Percentiles rank a stretch among this genome's conserved stretches.
Conservation (phyloP, 768 basidiomycete species). For the Russula sp. region DNA sequence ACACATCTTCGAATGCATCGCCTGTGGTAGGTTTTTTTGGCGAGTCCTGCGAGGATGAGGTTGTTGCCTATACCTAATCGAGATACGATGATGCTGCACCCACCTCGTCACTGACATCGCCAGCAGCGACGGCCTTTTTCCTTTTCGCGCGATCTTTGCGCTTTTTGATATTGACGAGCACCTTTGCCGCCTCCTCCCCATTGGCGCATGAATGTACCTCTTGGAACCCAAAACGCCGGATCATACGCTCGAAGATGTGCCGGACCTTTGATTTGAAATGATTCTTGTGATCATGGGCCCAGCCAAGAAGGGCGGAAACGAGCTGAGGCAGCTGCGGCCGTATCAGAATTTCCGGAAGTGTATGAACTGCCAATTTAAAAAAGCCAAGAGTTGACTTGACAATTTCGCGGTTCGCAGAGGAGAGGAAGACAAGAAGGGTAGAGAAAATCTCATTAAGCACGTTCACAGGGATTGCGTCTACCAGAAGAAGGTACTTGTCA, state of each 20-base stretch:
- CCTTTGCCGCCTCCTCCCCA: conserved; percentile 79
- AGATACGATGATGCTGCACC: conserved; percentile 29
- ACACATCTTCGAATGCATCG: conserved; percentile 93
- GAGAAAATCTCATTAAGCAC: conserved; percentile 81
- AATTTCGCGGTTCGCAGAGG: conserved; percentile 93
- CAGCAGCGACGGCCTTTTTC: conserved; percentile 56
- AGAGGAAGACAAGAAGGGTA: conserved; percentile 84
- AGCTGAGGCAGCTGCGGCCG: conserved; percentile 70
- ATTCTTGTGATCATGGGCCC: conserved; percentile 98
- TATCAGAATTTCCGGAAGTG: conserved; percentile 62
- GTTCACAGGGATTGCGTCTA: conserved; percentile 59
- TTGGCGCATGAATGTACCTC: conserved; percentile 67
- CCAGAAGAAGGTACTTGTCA: not conserved
- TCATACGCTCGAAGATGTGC: conserved; percentile 94
- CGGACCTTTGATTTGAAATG: conserved; percentile 97
- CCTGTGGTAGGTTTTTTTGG: conserved; percentile 48
- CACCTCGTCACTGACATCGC: conserved; percentile 51
- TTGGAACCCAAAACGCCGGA: conserved; percentile 84
- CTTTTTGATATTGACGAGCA: conserved; percentile 91
- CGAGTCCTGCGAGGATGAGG: conserved; percentile 24
- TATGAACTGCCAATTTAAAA: conserved; percentile 87
- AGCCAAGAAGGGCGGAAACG: conserved; percentile 77
- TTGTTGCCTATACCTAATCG: not conserved
- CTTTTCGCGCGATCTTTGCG: conserved; percentile 89
- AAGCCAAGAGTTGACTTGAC: conserved; percentile 96